Conservation (phyloP, 495 filamentous ascomycete genomes). For the Aspergillus heteromorphus region DNA sequence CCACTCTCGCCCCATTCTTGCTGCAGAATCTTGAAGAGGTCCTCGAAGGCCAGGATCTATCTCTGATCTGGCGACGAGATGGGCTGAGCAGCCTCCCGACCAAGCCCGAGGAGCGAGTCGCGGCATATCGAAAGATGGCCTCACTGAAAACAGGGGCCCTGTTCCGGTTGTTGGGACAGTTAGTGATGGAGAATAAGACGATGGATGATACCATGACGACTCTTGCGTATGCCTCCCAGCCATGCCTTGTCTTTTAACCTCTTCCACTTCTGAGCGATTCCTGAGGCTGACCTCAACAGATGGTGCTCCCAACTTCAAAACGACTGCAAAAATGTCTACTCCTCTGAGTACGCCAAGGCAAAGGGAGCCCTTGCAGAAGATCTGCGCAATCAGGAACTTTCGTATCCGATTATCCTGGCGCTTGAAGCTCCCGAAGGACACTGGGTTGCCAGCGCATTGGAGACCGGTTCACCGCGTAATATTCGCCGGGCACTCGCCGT, state of each 20-base stretch:
- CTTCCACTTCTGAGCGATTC: neutral
- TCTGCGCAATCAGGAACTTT: slow-evolving; percentile 25
- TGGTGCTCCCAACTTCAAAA: slow-evolving; percentile 30
- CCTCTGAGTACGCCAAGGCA: slow-evolving; percentile 21
- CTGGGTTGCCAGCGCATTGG: slow-evolving; percentile 13
- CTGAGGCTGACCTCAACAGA: slow-evolving; percentile 5
- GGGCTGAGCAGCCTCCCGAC: slow-evolving; percentile 17
- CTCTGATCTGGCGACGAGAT: slow-evolving; percentile 29
- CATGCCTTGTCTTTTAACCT: neutral
- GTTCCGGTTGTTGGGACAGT: slow-evolving; percentile 19
- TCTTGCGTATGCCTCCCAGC: slow-evolving; percentile 16
- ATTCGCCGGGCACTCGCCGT: slow-evolving; percentile 15
- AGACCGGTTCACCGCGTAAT: slow-evolving; percentile 15
- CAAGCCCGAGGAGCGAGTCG: slow-evolving; percentile 4
- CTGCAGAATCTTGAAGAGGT: slow-evolving; percentile 24
- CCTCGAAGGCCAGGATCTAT: slow-evolving; percentile 28
- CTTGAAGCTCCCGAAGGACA: slow-evolving; percentile 16
- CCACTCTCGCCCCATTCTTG: slow-evolving; percentile 17
- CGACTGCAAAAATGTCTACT: slow-evolving; percentile 31
- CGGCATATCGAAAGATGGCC: slow-evolving; percentile 17
- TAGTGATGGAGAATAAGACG: slow-evolving; percentile 15
- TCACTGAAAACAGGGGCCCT: slow-evolving; percentile 20
- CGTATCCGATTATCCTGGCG: slow-evolving; percentile 25
- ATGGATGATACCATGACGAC: slow-evolving; percentile 16
- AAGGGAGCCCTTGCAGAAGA: slow-evolving; percentile 29